A percentile compares a stretch with the other conserved stretches of the same genome.
These are phyloP conservation scores for Limonium bicolor DNA, from an alignment of 148 eudicot species.

Conservation along the genomic window DNA sequence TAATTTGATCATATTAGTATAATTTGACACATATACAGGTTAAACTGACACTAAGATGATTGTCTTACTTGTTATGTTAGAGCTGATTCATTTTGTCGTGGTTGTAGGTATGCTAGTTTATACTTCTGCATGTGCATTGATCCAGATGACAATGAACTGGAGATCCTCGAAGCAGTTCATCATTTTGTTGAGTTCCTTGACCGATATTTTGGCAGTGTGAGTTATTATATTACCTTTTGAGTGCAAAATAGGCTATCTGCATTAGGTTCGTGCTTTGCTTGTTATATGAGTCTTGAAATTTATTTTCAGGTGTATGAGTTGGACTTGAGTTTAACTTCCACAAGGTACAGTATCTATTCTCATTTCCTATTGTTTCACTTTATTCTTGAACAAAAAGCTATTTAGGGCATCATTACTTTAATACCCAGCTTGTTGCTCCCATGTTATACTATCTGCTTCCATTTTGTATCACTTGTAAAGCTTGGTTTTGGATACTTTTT, in stretches of 20 bases:
- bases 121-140: constrained; percentile 92
- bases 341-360: constrained; percentile 34
- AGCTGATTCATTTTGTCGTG: not conserved
- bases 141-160: constrained; percentile 79
- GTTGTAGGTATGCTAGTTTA: constrained; percentile 63
- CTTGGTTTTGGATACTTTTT: too few species aligned
- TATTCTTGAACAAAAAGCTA: not conserved
- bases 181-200: constrained; percentile 83
- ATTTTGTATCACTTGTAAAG: too few species aligned
- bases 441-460: not conserved
- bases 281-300: too few species aligned
- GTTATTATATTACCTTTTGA: too few species aligned
- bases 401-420: not conserved
- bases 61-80: too few species aligned
- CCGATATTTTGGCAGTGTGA: constrained; percentile 92
- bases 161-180: constrained; percentile 77
- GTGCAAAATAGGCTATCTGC: not conserved
- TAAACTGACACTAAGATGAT: too few species aligned
- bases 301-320: constrained; percentile 84
- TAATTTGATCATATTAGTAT: too few species aligned
- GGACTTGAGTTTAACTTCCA: constrained; percentile 88
- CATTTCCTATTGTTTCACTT: not conserved
- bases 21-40: too few species aligned
- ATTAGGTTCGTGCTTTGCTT: not conserved
- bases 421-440: too few species aligned